Evolutionary conservation across 305 asterid species (phyloP), one percentile per base, ranked within the genome.

Genomic region (Fraxinus greggii): DNA sequence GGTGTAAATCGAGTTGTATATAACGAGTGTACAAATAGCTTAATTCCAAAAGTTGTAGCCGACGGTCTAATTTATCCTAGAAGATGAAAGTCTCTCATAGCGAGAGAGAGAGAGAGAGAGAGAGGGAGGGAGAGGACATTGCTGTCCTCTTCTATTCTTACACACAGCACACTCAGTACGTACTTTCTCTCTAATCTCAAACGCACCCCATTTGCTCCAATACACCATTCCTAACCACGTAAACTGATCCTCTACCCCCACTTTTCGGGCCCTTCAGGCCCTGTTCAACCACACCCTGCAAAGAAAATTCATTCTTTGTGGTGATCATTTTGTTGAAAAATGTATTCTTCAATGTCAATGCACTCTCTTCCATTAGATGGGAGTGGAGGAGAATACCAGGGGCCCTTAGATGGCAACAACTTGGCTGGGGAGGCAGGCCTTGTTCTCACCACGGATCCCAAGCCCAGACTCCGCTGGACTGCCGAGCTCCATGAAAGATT

Each of bases 401-500:
- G 87, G 38, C 42, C 92, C 7, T 84, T 92, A 78, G 95, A 92
- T 7, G 94, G 94, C 67, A 89, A 90, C 42, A 90, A 89, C 79
- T 86, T 94, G 79, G 90, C 92, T 65, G 97, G 94, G 51, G 97
- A 94, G 82, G 92, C 94, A 61, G 91, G 97, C 78, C 88, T 94
- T 36, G 90, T 94, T 56, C 90, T 93, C 48, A 90, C 97, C 67
- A 80, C 97, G 69, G 98, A 94, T 67, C 94, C 97, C 6, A 85
- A 91, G 81, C 98, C 98, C 15, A 94, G 98, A 19, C 97, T 94
- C 87, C 93, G 98, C 7, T 94, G 98, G 98, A 92, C 98, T 31
- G 87, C 97, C 24, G 98, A 93, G 90, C 97, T 94, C 77, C 98
- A 94, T 45, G 95, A 94, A 70, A 87, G 97, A 80, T 94, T 94